Percentiles rank a stretch among this genome's conserved stretches.
phyloP scores from a whole-genome alignment of 2,329 filamentous ascomycete species.

The Coniochaeta sp. region DNA sequence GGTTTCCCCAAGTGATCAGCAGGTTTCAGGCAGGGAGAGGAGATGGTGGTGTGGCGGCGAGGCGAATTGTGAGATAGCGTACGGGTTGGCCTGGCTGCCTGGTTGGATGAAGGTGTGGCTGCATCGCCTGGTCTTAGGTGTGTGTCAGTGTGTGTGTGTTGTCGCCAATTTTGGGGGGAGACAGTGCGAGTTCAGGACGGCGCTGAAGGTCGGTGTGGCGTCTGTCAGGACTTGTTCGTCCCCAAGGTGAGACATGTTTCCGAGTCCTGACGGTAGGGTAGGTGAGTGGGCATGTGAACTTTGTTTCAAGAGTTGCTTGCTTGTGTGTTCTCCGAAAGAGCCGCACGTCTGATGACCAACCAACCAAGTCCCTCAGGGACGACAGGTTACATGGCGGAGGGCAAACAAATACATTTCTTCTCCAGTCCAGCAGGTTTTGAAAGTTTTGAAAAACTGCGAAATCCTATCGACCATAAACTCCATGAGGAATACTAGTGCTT shows the following conservation, averaged over 20 bases:
- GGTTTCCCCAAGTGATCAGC: neutral
- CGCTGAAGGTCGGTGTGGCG: neutral
- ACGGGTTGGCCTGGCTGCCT: too few relatives aligned
- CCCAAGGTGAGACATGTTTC: neutral
- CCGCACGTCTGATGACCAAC: too few relatives aligned
- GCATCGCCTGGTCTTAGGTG: neutral
- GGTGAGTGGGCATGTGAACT: too few relatives aligned
- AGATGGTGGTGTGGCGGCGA: neutral
- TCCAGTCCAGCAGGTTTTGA: too few relatives aligned
- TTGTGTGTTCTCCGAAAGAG: too few relatives aligned
- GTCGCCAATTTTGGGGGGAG: too few relatives aligned
- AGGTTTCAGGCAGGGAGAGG: neutral
- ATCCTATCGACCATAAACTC: neutral
- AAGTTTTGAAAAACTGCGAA: too few relatives aligned
- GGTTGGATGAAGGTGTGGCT: conserved; percentile 1
- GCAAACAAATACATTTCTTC: too few relatives aligned
- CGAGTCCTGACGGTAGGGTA: too few relatives aligned
- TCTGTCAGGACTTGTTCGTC: neutral
- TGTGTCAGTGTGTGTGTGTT: neutral
- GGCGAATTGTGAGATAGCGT: neutral
- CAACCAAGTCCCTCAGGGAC: too few relatives aligned
- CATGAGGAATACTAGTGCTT: neutral
- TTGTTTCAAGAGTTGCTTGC: too few relatives aligned
- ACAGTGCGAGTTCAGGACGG: neutral
- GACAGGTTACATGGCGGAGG: too few relatives aligned